phyloP scores from a whole-genome alignment of 1,284 basidiomycete genomes.

The Mixia osmundae region DNA sequence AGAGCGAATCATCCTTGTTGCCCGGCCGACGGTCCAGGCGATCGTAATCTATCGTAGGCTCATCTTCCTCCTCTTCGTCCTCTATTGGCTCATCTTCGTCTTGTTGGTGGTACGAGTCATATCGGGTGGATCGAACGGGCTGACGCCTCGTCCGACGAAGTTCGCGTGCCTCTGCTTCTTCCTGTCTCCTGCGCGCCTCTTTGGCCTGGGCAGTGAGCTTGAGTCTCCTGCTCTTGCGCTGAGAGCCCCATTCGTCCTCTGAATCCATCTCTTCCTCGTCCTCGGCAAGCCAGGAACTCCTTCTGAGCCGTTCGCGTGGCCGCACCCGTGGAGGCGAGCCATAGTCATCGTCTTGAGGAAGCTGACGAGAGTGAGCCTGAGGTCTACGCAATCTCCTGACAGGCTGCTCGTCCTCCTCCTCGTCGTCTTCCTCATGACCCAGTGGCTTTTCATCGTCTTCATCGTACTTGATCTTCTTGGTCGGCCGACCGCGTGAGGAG shows the following conservation, averaged over 20 bases:
- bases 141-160: background rate
- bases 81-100: background rate
- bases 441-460: too few species aligned
- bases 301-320: too few species aligned
- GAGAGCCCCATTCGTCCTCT: background rate
- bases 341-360: too few species aligned
- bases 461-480: too few species aligned
- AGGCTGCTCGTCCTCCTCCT: too few species aligned
- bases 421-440: too few species aligned
- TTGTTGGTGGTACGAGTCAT: background rate
- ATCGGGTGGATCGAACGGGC: too few species aligned
- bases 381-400: too few species aligned
- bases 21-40: background rate
- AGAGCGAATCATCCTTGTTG: slow-evolving; percentile 2
- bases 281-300: background rate
- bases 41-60: background rate
- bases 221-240: background rate
- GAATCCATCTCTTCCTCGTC: background rate
- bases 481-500: too few species aligned
- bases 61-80: background rate
- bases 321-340: too few species aligned
- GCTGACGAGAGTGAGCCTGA: too few species aligned
- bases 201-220: background rate
- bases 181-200: background rate
- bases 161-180: background rate